phyloP scores from a whole-genome alignment of 495 filamentous ascomycete species.

The Daldinia caldariorum region DNA sequence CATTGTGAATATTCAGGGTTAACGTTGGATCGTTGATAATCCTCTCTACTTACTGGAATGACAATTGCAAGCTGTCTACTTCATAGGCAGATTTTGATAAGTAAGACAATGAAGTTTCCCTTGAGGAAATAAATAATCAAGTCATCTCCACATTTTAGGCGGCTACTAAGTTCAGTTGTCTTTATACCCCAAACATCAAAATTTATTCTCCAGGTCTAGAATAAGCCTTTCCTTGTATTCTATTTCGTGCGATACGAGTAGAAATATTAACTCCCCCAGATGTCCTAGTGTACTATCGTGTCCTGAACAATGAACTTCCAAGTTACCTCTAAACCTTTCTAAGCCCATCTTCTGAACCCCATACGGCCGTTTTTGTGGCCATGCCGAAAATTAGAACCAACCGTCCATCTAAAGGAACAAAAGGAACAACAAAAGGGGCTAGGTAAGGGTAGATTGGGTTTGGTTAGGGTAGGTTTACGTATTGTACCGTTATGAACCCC shows the following conservation, averaged over 20 bases:
- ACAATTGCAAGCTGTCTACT: background rate
- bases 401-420: background rate
- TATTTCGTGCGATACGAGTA: background rate
- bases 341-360: background rate
- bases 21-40: background rate
- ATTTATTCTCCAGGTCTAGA: background rate
- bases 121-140: background rate
- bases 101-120: background rate
- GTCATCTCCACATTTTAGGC: background rate
- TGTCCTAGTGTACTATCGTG: background rate
- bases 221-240: background rate
- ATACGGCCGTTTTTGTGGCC: background rate
- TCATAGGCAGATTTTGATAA: background rate
- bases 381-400: background rate
- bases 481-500: background rate
- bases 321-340: background rate
- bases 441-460: too few species aligned
- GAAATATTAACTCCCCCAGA: background rate
- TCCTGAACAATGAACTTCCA: background rate
- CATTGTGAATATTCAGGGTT: background rate
- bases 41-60: background rate
- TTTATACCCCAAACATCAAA: background rate
- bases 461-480: background rate
- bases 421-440: too few species aligned
- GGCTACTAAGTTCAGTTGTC: background rate